A percentile compares a stretch with the other conserved stretches of the same genome.
Conservation (phyloP, 495 filamentous ascomycete species). For the Amorphotheca resinae region DNA sequence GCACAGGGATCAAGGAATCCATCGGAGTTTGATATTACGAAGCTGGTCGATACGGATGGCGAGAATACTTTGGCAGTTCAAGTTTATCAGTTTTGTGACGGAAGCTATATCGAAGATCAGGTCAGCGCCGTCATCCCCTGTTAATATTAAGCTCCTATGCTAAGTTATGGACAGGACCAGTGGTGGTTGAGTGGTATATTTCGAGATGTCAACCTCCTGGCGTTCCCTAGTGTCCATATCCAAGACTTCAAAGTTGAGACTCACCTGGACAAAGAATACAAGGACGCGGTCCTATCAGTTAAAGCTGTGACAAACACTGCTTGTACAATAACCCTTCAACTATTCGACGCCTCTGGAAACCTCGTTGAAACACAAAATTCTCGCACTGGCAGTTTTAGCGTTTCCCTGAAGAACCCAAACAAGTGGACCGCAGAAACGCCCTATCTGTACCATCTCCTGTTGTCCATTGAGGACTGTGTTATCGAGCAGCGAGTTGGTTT, state of each 20-base stretch:
- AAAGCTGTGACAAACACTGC: conserved; percentile 28
- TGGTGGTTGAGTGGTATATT: conserved; percentile 57
- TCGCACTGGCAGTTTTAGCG: conserved; percentile 3
- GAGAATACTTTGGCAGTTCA: conserved; percentile 47
- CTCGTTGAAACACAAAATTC: conserved; percentile 11
- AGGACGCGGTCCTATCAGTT: conserved; percentile 39
- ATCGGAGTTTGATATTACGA: conserved; percentile 53
- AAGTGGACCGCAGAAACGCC: conserved; percentile 66
- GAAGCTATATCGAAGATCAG: conserved; percentile 57
- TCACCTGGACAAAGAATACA: conserved; percentile 40
- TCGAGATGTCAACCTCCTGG: conserved; percentile 52
- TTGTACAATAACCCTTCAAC: conserved; percentile 21
- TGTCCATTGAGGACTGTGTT: conserved; percentile 28
- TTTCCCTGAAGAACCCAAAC: conserved; percentile 13
- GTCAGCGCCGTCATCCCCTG: background rate
- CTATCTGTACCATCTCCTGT: conserved; percentile 41
- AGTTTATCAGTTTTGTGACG: conserved; percentile 57
- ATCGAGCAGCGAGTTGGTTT: conserved; percentile 47
- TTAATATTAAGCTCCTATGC: background rate
- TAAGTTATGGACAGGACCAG: conserved; percentile 25
- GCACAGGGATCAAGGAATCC: conserved; percentile 56
- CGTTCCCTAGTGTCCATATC: conserved; percentile 43
- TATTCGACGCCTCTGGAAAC: conserved; percentile 23
- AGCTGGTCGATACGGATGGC: conserved; percentile 28
- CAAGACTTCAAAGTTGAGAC: conserved; percentile 48